phyloP scores from a whole-genome alignment of 768 basidiomycete species.

The Auricularia cornea region DNA sequence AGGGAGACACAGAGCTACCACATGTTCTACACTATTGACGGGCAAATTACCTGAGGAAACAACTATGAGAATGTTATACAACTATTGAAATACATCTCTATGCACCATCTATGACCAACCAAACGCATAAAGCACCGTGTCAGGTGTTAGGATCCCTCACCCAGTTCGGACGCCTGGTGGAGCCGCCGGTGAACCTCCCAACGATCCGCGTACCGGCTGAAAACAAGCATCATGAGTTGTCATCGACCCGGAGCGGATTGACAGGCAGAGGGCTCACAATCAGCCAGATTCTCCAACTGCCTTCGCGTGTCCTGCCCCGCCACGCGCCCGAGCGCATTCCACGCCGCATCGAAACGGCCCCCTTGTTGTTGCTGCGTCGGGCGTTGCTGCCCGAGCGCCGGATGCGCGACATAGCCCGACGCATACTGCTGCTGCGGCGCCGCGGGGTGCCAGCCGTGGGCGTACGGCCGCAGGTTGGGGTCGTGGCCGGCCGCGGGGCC shows the following conservation, averaged over 20 bases:
- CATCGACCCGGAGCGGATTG: neutral
- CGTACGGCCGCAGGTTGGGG: neutral
- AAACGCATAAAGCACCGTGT: no score
- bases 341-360: constrained; percentile 33
- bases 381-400: constrained; percentile 4
- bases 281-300: constrained; percentile 44
- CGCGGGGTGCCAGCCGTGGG: neutral
- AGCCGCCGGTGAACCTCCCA: neutral
- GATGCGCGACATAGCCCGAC: constrained; percentile 9
- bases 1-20: no score
- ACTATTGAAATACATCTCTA: no score
- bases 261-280: constrained; percentile 35
- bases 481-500: constrained; percentile 7
- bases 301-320: constrained; percentile 43
- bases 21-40: no score
- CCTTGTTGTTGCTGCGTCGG: constrained; percentile 5
- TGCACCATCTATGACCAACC: no score
- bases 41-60: no score
- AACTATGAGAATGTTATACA: no score
- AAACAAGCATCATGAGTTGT: neutral
- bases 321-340: constrained; percentile 46
- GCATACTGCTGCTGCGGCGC: neutral
- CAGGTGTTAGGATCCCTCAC: no score
- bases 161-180: no score
- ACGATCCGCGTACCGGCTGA: neutral